Evolutionary conservation across 805 yeast genomes (phyloP), one percentile per base, ranked within the genome.

Genomic region (Nakazawaea peltata): DNA sequence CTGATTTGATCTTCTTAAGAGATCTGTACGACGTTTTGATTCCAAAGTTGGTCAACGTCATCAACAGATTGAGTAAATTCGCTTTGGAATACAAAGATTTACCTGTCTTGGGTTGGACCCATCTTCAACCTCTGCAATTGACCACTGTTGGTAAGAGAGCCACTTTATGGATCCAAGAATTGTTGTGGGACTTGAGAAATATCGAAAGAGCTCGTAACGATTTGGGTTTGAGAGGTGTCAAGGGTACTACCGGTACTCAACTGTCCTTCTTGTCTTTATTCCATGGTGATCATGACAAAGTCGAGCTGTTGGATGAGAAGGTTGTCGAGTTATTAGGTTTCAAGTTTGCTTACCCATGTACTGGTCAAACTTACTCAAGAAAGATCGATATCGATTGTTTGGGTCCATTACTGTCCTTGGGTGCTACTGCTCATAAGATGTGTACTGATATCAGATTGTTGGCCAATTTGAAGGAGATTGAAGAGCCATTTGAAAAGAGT

Each of bases 161-260:
- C 38, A 87, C 97, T 30, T 69, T 92, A 54, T 92, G 98, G 98
- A 69, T 92, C 50, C 98, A 92, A 70, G 98, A 92, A 63, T 69
- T 92, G 51, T 70, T 92, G 51, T 92, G 97, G 98, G 98, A 92
- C 64, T 74, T 92, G 61, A 77, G 98, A 66, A 92, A 92, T 67
- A 74, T 92, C 67, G 80, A 73, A 47, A 81, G 98, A 64, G 97
- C 97, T 32, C 81, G 98, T 67, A 82, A 90, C 54, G 98, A 92
- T 59, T 63, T 92, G 47, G 97, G 97, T 32, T 71, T 92, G 51
- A 79, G 98, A 64, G 98, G 98, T 58, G 97, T 88, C 47, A 92
- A 92, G 69, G 98, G 98, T 56, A 92, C 98, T 42, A 92, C 98
- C 32, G 98, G 98, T 62, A 92, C 98, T 27, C 98, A 92, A 66